phyloP scores from a whole-genome alignment of 2,329 filamentous ascomycete species.

The Claviceps fusiformis region DNA sequence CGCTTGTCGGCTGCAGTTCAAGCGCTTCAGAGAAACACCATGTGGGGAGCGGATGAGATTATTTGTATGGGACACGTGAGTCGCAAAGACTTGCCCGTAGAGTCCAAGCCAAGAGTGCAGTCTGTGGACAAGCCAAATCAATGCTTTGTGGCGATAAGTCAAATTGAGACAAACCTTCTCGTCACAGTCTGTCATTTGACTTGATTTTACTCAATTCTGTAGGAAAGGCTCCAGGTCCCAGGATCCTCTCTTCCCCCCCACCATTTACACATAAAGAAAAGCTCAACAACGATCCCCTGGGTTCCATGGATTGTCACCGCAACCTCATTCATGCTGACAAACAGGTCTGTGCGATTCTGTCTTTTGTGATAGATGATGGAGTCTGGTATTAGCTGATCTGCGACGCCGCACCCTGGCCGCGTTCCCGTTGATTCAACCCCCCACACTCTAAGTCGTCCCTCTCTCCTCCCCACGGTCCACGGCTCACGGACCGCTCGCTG shows the following conservation, averaged over 20 bases:
- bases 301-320: background rate
- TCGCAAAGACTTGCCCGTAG: background rate
- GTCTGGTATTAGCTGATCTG: slow-evolving; percentile 9
- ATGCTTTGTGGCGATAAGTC: background rate
- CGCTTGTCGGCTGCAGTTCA: background rate
- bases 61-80: background rate
- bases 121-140: background rate
- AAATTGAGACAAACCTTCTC: background rate
- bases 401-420: slow-evolving; percentile 1
- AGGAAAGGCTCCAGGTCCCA: background rate
- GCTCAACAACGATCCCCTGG: background rate
- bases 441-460: background rate
- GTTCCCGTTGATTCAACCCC: background rate
- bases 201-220: background rate
- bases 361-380: slow-evolving; percentile 16
- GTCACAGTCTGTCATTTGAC: background rate
- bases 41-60: background rate
- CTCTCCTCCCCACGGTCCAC: background rate
- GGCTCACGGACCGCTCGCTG: background rate
- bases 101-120: background rate
- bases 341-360: slow-evolving; percentile 8
- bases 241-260: background rate
- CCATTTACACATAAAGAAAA: background rate
- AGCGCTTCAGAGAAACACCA: background rate
- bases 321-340: background rate